Conservation (phyloP, 139 green algal genomes). For the Eudorina sp. region DNA sequence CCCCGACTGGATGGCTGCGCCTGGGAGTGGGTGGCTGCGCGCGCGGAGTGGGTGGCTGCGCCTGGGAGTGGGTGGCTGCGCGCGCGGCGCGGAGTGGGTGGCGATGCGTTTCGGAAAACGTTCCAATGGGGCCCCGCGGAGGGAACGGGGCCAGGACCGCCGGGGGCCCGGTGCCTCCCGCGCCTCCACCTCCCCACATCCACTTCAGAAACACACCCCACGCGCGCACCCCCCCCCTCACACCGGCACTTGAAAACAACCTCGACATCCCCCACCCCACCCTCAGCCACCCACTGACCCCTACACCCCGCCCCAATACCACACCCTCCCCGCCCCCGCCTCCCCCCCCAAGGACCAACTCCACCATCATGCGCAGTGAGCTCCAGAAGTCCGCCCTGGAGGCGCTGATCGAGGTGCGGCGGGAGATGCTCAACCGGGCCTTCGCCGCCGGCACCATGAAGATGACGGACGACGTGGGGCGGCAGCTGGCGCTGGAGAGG, state of each 20-base stretch:
- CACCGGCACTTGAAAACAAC: background rate
- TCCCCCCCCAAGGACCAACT: conserved; percentile 42
- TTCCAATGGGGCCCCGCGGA: too few species aligned
- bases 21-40: too few species aligned
- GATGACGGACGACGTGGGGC: conserved; percentile 44
- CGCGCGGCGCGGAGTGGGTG: too few species aligned
- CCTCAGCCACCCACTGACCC: background rate
- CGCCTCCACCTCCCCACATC: too few species aligned
- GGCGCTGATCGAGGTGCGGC: conserved; percentile 57
- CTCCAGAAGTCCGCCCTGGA: conserved; percentile 56
- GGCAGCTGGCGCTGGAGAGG: conserved; percentile 53
- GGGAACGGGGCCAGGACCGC: too few species aligned
- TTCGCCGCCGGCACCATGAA: conserved; percentile 30
- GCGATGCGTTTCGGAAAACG: too few species aligned
- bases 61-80: too few species aligned
- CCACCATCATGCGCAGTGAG: conserved; percentile 29
- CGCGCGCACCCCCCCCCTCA: too few species aligned
- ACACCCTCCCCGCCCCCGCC: background rate
- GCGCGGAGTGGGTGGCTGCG: too few species aligned
- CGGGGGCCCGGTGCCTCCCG: too few species aligned
- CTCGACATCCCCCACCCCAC: background rate
- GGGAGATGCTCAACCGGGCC: conserved; percentile 53
- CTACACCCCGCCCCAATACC: background rate
- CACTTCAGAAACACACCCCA: too few species aligned
- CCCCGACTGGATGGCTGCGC: too few species aligned